Conservation (phyloP, 2,329 filamentous ascomycete genomes). For the Neofusicoccum ribis region DNA sequence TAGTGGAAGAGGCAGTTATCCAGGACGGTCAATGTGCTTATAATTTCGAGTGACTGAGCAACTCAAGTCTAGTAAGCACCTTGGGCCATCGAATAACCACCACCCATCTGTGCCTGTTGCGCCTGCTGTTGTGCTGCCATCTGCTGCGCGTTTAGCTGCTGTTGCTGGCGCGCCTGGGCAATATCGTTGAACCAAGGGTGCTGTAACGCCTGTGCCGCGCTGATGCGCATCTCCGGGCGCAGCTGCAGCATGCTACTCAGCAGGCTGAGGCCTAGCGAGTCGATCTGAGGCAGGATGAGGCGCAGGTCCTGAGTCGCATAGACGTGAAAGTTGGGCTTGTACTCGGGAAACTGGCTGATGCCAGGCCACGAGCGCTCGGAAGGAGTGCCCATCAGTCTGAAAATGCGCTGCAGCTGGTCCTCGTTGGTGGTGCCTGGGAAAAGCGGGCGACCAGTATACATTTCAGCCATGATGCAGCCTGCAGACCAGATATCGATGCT, state of each 20-base stretch:
- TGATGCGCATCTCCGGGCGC: constrained; percentile 86
- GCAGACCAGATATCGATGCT: constrained; percentile 99
- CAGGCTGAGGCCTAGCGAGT: constrained; percentile 81
- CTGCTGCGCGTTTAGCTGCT: constrained; percentile 34
- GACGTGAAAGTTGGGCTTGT: constrained; percentile 92
- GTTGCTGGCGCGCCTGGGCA: constrained; percentile 27
- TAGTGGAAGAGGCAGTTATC: not conserved
- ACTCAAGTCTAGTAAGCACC: constrained; percentile 35
- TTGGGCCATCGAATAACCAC: constrained; percentile 38
- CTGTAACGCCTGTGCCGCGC: constrained; percentile 78
- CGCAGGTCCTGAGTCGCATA: constrained; percentile 90
- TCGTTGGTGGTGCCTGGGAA: constrained; percentile 99
- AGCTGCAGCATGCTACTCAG: constrained; percentile 90
- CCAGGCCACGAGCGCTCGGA: constrained; percentile 95
- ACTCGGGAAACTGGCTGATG: constrained; percentile 94
- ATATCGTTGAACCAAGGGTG: constrained; percentile 92
- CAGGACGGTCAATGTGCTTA: not conserved
- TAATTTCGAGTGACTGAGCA: not conserved
- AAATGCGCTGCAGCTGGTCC: constrained; percentile 95
- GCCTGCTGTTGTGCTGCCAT: constrained; percentile 37
- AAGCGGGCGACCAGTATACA: constrained; percentile 93
- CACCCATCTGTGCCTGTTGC: constrained; percentile 39
- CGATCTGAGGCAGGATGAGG: constrained; percentile 85
- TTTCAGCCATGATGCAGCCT: constrained; percentile 99
- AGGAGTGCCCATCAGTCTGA: constrained; percentile 96